These are phyloP conservation scores for Chondrostereum purpureum DNA, from an alignment of 1,284 basidiomycete genomes.

Conservation along the genomic window DNA sequence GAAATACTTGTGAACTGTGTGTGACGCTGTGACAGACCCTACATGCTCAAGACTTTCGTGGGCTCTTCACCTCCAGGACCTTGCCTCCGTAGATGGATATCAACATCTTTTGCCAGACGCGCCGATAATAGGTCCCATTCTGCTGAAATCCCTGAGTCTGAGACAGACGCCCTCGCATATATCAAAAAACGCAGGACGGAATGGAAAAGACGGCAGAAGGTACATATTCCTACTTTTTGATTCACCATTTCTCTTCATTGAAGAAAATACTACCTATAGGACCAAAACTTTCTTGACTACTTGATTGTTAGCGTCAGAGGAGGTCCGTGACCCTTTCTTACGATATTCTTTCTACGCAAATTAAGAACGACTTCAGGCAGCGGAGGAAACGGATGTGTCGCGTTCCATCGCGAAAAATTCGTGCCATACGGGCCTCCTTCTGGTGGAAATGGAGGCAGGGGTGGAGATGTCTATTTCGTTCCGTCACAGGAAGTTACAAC, in stretches of 20 bases:
- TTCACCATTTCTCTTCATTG: too few relatives aligned
- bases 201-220: slow-evolving; percentile 70
- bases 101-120: not conserved
- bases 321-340: slow-evolving; percentile 39
- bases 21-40: not conserved
- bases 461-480: slow-evolving; percentile 80
- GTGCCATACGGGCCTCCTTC: slow-evolving; percentile 78
- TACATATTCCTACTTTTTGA: too few relatives aligned
- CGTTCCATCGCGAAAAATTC: slow-evolving; percentile 78
- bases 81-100: not conserved
- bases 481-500: slow-evolving; percentile 74
- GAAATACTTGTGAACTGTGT: too few relatives aligned
- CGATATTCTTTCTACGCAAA: slow-evolving; percentile 9
- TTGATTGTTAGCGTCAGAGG: slow-evolving; percentile 70
- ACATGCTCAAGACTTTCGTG: not conserved
- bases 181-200: slow-evolving; percentile 49
- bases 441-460: slow-evolving; percentile 85
- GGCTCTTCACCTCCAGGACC: not conserved
- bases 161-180: slow-evolving; percentile 5
- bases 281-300: slow-evolving; percentile 77
- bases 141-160: not conserved
- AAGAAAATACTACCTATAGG: too few relatives aligned
- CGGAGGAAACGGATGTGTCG: slow-evolving; percentile 80
- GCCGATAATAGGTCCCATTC: not conserved
- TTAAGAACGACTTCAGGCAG: slow-evolving; percentile 43